phyloP scores from a whole-genome alignment of 2,329 filamentous ascomycete species.

The Fusarium papillatum region DNA sequence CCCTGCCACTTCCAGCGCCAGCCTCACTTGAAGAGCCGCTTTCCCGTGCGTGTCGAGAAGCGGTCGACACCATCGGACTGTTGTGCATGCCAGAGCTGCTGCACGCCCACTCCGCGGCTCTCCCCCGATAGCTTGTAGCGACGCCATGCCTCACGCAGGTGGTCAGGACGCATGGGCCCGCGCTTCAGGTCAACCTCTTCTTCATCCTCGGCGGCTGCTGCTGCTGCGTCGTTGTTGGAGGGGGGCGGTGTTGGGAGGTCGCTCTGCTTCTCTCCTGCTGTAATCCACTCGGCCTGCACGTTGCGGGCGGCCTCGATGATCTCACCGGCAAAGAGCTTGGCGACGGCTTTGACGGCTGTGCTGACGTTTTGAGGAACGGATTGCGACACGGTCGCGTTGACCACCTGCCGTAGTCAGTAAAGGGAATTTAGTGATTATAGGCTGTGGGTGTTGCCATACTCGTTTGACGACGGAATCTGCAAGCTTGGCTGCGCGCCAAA shows the following conservation, averaged over 20 bases:
- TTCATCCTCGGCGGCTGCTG: slow-evolving; percentile 44
- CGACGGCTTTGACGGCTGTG: slow-evolving; percentile 81
- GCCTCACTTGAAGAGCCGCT: slow-evolving; percentile 66
- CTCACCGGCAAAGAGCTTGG: slow-evolving; percentile 83
- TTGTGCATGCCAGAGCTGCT: slow-evolving; percentile 73
- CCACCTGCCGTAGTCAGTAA: slow-evolving; percentile 63
- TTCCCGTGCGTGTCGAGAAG: slow-evolving; percentile 67
- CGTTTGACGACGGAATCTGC: slow-evolving; percentile 78
- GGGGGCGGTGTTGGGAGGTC: slow-evolving; percentile 62
- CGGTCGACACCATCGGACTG: slow-evolving; percentile 71
- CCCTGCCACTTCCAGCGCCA: neutral
- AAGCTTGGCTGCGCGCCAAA: slow-evolving; percentile 78
- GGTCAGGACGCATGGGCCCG: slow-evolving; percentile 78
- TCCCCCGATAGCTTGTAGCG: slow-evolving; percentile 75
- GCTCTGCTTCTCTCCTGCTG: slow-evolving; percentile 69
- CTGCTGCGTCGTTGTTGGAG: slow-evolving; percentile 48
- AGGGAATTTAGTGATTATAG: neutral
- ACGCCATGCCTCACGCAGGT: slow-evolving; percentile 79
- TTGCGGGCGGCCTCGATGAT: slow-evolving; percentile 80
- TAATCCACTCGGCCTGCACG: slow-evolving; percentile 80
- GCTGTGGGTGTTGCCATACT: slow-evolving; percentile 55
- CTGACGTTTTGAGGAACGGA: slow-evolving; percentile 81
- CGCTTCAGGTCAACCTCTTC: slow-evolving; percentile 50
- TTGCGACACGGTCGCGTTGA: slow-evolving; percentile 86
- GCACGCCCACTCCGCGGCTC: slow-evolving; percentile 72